Percentiles rank a stretch among this genome's conserved stretches.
Conservation (phyloP, 257 asterid species). For the Penstemon barbatus region DNA sequence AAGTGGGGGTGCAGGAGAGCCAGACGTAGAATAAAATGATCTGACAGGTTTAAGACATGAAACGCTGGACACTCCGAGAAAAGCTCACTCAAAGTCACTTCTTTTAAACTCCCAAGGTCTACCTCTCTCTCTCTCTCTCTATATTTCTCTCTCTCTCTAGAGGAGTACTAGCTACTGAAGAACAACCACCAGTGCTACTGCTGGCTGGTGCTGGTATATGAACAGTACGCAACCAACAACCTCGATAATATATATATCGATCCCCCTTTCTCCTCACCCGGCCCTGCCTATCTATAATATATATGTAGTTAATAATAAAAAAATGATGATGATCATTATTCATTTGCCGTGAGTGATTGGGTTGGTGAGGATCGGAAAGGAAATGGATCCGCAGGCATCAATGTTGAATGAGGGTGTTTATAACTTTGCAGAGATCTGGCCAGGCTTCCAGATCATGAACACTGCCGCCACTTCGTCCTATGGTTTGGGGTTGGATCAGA, state of each 20-base stretch:
- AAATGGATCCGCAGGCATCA: too few species aligned
- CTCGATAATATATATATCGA: too few species aligned
- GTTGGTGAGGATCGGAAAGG: neutral
- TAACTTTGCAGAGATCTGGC: slow-evolving; percentile 53
- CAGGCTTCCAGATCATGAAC: slow-evolving; percentile 47
- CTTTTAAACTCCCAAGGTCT: slow-evolving; percentile 48
- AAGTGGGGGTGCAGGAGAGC: slow-evolving; percentile 35
- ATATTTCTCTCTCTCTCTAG: slow-evolving; percentile 34
- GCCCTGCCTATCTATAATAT: too few species aligned
- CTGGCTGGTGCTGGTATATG: slow-evolving; percentile 41
- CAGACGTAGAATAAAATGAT: slow-evolving; percentile 28
- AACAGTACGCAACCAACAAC: slow-evolving; percentile 47
- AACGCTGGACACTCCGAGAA: slow-evolving; percentile 55
- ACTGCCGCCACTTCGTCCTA: slow-evolving; percentile 49
- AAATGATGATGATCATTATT: neutral
- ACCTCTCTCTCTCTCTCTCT: slow-evolving; percentile 30
- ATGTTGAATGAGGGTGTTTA: too few species aligned
- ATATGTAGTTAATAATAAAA: too few species aligned
- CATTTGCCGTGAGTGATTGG: slow-evolving; percentile 42
- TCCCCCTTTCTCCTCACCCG: neutral
- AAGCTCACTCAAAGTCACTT: slow-evolving; percentile 57
- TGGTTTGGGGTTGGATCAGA: slow-evolving; percentile 49
- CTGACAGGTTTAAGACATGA: slow-evolving; percentile 35
- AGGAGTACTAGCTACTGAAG: slow-evolving; percentile 19
- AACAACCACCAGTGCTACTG: slow-evolving; percentile 31